A percentile compares a stretch with the other conserved stretches of the same genome.
These are phyloP conservation scores for Tulasnella sp. DNA, from an alignment of 768 basidiomycete genomes.

Conservation along the genomic window DNA sequence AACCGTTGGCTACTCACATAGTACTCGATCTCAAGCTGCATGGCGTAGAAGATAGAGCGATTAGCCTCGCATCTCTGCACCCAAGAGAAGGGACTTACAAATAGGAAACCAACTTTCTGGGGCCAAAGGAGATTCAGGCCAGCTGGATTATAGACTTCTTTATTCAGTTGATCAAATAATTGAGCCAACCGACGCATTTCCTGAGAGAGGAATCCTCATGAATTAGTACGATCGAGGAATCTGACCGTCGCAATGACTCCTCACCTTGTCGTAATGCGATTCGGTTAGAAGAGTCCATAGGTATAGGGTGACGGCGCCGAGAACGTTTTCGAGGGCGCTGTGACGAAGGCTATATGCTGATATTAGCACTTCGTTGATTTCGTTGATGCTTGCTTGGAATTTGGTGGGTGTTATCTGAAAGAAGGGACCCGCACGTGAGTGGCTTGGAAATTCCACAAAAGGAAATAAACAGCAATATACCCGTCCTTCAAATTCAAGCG, in stretches of 20 bases:
- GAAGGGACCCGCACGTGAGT: not conserved
- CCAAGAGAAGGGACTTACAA: slow-evolving; percentile 55
- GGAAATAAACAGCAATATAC: slow-evolving; percentile 47
- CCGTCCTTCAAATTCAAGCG: slow-evolving; percentile 87
- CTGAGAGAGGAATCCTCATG: slow-evolving; percentile 44
- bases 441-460: not conserved
- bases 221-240: not conserved
- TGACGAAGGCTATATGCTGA: slow-evolving; percentile 75
- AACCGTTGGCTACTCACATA: slow-evolving; percentile 42
- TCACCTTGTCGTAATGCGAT: slow-evolving; percentile 80
- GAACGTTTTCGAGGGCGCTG: slow-evolving; percentile 70
- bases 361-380: slow-evolving; percentile 83
- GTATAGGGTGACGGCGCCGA: slow-evolving; percentile 78
- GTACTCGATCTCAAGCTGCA: slow-evolving; percentile 91
- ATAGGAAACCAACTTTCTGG: slow-evolving; percentile 78
- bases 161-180: slow-evolving; percentile 66
- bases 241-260: slow-evolving; percentile 15
- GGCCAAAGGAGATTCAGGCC: slow-evolving; percentile 90
- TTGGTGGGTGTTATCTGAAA: slow-evolving; percentile 82
- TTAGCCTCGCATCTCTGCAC: not conserved
- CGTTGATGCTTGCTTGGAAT: slow-evolving; percentile 85
- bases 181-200: slow-evolving; percentile 67
- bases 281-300: slow-evolving; percentile 62
- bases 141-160: slow-evolving; percentile 70
- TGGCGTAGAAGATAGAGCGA: slow-evolving; percentile 17